Percentiles rank a stretch among this genome's conserved stretches.
Conservation (phyloP, 176 grass and related monocot genomes). For the Eleusine coracana region DNA sequence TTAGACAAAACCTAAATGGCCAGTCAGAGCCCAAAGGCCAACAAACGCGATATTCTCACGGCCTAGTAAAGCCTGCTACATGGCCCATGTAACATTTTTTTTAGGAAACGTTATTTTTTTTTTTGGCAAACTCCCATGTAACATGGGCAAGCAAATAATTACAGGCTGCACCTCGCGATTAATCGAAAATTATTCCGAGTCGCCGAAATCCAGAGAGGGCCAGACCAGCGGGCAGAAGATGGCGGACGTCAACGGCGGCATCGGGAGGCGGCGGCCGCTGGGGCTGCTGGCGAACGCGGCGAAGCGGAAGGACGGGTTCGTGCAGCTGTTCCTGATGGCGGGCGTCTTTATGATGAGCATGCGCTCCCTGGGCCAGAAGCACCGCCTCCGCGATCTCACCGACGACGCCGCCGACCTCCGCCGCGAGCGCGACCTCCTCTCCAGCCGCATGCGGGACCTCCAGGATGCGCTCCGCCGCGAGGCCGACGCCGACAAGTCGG, state of each 20-base stretch:
- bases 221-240: constrained; percentile 4
- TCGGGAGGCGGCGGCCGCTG: neutral
- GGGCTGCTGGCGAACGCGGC: constrained; percentile 61
- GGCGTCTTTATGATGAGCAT: constrained; percentile 88
- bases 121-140: too few species aligned
- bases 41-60: neutral
- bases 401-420: constrained; percentile 70
- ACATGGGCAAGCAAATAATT: neutral
- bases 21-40: neutral
- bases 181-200: neutral
- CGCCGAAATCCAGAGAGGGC: neutral
- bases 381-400: constrained; percentile 72
- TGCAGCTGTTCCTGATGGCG: constrained; percentile 83
- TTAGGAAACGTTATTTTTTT: too few species aligned
- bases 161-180: too few species aligned
- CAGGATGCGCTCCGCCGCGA: constrained; percentile 69
- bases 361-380: constrained; percentile 79
- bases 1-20: too few species aligned
- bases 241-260: constrained; percentile 28
- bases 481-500: constrained; percentile 64
- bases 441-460: constrained; percentile 58
- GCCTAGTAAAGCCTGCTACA: neutral
- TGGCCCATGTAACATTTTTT: too few species aligned
- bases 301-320: constrained; percentile 82
- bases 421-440: constrained; percentile 54